Conservation (phyloP, 225 moss, liverwort and hornwort species). For the Rhytidiadelphus loreus region DNA sequence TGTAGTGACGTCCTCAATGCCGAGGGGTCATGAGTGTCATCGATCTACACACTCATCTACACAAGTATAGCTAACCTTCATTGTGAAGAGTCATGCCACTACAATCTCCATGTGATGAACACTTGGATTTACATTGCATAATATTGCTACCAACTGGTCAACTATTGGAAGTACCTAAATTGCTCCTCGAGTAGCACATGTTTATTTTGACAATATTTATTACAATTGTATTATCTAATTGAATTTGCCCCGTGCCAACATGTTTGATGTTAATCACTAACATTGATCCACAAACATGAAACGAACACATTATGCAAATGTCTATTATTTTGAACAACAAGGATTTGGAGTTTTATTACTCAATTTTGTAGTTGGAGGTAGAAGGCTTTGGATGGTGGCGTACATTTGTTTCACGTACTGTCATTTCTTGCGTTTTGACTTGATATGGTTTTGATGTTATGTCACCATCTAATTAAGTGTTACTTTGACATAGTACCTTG, state of each 20-base stretch:
- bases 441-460: not conserved
- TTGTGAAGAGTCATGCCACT: rapidly evolving
- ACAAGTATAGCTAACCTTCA: not conserved
- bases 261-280: not conserved
- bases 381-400: not conserved
- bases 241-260: no score
- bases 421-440: not conserved
- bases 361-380: no score
- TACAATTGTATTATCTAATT: no score
- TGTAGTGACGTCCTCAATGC: no score
- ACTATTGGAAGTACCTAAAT: not conserved
- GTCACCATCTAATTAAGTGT: no score
- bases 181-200: not conserved
- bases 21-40: not conserved
- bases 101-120: no score
- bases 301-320: not conserved
- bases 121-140: no score
- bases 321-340: not conserved
- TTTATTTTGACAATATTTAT: no score
- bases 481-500: not conserved
- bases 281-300: not conserved
- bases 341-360: not conserved
- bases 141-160: no score
- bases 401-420: not conserved
- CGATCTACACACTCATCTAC: no score